These are phyloP conservation scores for Spathaspora sp. DNA, from an alignment of 805 yeast species.

Conservation along the genomic window DNA sequence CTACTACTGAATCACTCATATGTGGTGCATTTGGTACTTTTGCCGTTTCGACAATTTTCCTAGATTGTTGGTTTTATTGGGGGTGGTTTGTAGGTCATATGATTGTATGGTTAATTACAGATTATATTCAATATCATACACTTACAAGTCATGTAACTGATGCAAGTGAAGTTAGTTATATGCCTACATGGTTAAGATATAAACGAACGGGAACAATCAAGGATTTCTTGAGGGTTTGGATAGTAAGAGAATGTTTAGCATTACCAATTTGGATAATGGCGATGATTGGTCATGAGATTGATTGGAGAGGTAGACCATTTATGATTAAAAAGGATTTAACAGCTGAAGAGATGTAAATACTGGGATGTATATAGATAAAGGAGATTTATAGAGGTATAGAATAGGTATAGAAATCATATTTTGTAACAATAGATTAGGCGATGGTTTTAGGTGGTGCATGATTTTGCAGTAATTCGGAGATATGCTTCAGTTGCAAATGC, in stretches of 20 bases:
- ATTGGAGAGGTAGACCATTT: slow-evolving; percentile 80
- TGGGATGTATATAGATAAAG: background rate
- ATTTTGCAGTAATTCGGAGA: no score
- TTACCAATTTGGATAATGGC: slow-evolving; percentile 83
- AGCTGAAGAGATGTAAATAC: slow-evolving; percentile 52
- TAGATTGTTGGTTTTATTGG: slow-evolving; percentile 26
- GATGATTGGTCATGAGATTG: slow-evolving; percentile 69
- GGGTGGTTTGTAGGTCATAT: slow-evolving; percentile 50
- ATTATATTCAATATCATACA: slow-evolving; percentile 53
- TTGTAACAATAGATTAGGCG: no score
- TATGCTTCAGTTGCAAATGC: no score
- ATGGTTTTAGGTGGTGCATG: no score
- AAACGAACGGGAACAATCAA: slow-evolving; percentile 1
- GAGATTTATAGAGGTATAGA: no score
- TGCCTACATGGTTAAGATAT: slow-evolving; percentile 24
- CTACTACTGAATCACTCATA: slow-evolving; percentile 75
- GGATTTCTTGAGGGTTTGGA: slow-evolving; percentile 49
- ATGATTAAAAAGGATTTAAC: slow-evolving; percentile 67
- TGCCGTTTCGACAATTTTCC: slow-evolving; percentile 48
- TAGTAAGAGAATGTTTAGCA: slow-evolving; percentile 67
- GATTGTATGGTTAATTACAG: slow-evolving; percentile 60
- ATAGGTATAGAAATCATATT: no score
- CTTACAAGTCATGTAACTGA: slow-evolving; percentile 28
- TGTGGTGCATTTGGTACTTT: slow-evolving; percentile 65
- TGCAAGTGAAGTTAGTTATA: slow-evolving; percentile 5